A percentile compares a stretch with the other conserved stretches of the same genome.
Conservation (phyloP, 164 flowering plant genomes). For the Kingdonia uniflora region DNA sequence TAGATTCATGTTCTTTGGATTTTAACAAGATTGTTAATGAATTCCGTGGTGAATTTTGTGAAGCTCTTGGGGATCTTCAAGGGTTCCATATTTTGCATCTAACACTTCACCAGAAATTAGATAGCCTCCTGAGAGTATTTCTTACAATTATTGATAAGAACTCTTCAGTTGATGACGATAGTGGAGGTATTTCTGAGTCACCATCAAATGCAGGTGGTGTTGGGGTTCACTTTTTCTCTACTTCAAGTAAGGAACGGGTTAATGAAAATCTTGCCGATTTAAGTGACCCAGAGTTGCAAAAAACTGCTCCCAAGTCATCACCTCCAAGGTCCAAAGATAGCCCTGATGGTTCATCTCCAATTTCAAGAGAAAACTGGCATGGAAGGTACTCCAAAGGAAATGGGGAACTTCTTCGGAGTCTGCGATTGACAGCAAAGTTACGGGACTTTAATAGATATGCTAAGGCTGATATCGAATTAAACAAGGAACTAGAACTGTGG, state of each 20-base stretch:
- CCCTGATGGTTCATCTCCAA: constrained; percentile 50
- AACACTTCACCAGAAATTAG: constrained; percentile 74
- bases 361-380: constrained; percentile 69
- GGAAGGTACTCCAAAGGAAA: constrained; percentile 55
- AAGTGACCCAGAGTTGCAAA: constrained; percentile 52
- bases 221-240: constrained; percentile 21
- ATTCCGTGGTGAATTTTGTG: too few species aligned
- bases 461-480: constrained; percentile 82
- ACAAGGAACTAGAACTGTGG: constrained; percentile 92
- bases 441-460: constrained; percentile 90
- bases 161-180: constrained; percentile 68
- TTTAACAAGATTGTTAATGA: too few species aligned
- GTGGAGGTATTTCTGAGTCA: constrained; percentile 41
- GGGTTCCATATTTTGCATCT: too few species aligned
- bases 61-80: too few species aligned
- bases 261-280: constrained; percentile 38
- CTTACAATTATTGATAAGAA: constrained; percentile 42
- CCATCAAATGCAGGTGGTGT: constrained; percentile 24
- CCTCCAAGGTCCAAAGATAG: constrained; percentile 44
- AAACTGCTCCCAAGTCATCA: constrained; percentile 31
- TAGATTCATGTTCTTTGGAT: too few species aligned
- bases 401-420: constrained; percentile 54
- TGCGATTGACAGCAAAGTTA: constrained; percentile 78
- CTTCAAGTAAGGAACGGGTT: constrained; percentile 45
- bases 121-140: constrained; percentile 53